Conservation (phyloP, 2,329 filamentous ascomycete genomes). For the Westerdykella sp. region DNA sequence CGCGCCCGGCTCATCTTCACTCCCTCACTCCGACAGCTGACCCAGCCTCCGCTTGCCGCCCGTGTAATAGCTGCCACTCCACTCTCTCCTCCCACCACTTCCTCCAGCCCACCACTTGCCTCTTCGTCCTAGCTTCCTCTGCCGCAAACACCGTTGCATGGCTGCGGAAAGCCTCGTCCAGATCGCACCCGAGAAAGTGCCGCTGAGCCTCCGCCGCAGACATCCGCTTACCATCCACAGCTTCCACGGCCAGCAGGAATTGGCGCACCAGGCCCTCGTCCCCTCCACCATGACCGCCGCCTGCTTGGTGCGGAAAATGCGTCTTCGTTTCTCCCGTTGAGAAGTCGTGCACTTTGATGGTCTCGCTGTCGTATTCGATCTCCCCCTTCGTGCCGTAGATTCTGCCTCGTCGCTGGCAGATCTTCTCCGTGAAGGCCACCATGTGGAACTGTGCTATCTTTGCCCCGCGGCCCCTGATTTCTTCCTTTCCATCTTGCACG, state of each 20-base stretch:
- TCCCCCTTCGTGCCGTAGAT: constrained; percentile 86
- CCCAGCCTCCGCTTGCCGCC: constrained; percentile 2
- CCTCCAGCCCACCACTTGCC: constrained; percentile 66
- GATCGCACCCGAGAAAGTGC: constrained; percentile 68
- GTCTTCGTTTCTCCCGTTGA: constrained; percentile 49
- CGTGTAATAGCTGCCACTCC: constrained; percentile 20
- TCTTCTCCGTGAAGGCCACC: constrained; percentile 81
- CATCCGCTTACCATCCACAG: constrained; percentile 66
- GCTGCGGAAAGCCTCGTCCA: constrained; percentile 82
- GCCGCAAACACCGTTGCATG: constrained; percentile 93
- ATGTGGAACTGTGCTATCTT: constrained; percentile 92
- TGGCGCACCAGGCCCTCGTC: constrained; percentile 74
- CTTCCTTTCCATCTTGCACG: constrained; percentile 7
- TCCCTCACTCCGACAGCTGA: neutral
- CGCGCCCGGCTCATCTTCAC: constrained; percentile 19
- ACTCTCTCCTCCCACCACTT: constrained; percentile 66
- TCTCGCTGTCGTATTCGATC: constrained; percentile 73
- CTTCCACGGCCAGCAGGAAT: constrained; percentile 76
- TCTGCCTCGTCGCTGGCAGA: constrained; percentile 77
- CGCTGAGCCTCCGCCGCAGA: constrained; percentile 65
- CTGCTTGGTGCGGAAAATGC: constrained; percentile 55
- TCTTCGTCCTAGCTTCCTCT: constrained; percentile 70
- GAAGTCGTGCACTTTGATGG: constrained; percentile 72
- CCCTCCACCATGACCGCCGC: constrained; percentile 67
- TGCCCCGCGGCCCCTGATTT: constrained; percentile 47